These are phyloP conservation scores for Trametes gibbosa DNA, from an alignment of 768 basidiomycete species.

Conservation along the genomic window DNA sequence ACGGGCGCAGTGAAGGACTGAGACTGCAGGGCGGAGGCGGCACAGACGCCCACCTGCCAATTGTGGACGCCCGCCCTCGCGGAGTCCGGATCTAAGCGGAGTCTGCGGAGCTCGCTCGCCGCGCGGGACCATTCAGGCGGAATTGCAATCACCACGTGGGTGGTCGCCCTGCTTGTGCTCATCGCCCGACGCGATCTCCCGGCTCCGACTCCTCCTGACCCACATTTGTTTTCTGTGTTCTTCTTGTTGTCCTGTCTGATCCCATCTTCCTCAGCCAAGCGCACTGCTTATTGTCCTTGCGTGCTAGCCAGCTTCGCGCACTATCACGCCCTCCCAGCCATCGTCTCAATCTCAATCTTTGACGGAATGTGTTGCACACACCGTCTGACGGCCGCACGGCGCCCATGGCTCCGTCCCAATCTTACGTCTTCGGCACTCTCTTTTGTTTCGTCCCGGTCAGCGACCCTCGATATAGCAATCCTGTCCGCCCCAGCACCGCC, in stretches of 20 bases:
- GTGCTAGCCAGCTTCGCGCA: too few relatives aligned
- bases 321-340: slow-evolving; percentile 6
- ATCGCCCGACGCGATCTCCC: slow-evolving; percentile 6
- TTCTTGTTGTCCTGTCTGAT: too few relatives aligned
- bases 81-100: slow-evolving; percentile 4
- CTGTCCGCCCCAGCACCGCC: slow-evolving; percentile 8
- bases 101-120: neutral
- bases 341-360: slow-evolving; percentile 16
- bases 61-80: neutral
- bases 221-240: neutral
- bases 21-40: neutral
- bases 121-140: neutral
- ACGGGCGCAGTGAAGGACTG: neutral
- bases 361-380: slow-evolving; percentile 13
- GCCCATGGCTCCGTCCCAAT: slow-evolving; percentile 11
- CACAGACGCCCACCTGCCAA: too few relatives aligned
- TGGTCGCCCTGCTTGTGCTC: neutral
- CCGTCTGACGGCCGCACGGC: slow-evolving; percentile 7
- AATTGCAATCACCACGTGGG: slow-evolving; percentile 1
- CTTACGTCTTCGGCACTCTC: slow-evolving; percentile 19
- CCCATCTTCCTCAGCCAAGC: too few relatives aligned
- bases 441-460: slow-evolving; percentile 16
- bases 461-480: neutral
- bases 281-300: too few relatives aligned
- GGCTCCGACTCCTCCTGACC: slow-evolving; percentile 7